Evolutionary conservation across 768 basidiomycete genomes (phyloP), one percentile per base, ranked within the genome.

Genomic region (Collybia nuda): DNA sequence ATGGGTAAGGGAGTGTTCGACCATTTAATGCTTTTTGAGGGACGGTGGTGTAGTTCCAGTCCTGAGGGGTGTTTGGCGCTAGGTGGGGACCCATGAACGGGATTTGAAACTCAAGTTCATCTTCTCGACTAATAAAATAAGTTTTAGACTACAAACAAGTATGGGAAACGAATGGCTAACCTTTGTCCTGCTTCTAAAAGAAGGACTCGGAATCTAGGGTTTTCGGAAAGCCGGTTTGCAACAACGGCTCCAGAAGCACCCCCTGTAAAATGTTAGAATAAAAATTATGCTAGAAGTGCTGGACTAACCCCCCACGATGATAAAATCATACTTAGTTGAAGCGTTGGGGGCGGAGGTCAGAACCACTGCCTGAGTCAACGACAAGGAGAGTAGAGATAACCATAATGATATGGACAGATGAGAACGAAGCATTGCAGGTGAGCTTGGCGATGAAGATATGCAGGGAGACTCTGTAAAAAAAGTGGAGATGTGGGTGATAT

Each of bases 191-290:
- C 56, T 47, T 64, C 62, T 21, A 64, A 38, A 18, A 64, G 32
- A 5, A 64, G 54, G 11, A 64, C 55, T 21, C 43, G 50, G 36
- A 58, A 38, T 8, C 21, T 21, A 2, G 47, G 8, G 15, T 52
- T 48, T 37, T 64, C 61, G 1, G 59, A 51, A 2, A 64, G 56
- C 9, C 62, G 41, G 42, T 55, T 62, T 8, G 62, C 61, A 12
- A 64, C 29, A 6, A 57, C 59, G 41, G 50, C 54, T 26, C 62
- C 62, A 17, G 59, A 57, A 21, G 62, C 51, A 2, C 62, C 62
- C 40, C 44, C 56, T 45, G 9, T 40, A 7, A 28, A 19, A 44
- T 6, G 17, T 44, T 9, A 44, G 24, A 21, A 1, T 9, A 12
- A n/a, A 43, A n/a, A 28, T 26, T 7, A 12, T 17, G 4, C 8